Conservation (phyloP, 2,329 filamentous ascomycete species). For the Aspergillus glaucus region DNA sequence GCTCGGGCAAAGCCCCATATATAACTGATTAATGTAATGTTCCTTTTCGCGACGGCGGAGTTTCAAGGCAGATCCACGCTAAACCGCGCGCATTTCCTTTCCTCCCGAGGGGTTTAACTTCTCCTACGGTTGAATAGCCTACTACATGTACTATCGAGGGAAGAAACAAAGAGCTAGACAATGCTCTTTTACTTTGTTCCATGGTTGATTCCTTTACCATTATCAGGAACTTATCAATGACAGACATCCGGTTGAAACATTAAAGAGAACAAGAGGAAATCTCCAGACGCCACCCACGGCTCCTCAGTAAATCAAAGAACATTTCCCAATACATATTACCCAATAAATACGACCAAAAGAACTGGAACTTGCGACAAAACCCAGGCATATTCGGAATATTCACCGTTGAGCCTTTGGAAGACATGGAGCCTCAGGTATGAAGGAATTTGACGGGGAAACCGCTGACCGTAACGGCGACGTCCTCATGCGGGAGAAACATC, state of each 20-base stretch:
- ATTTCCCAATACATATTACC: not conserved
- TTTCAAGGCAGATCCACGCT: slow-evolving; percentile 4
- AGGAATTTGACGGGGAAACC: not conserved
- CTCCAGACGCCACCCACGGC: not conserved
- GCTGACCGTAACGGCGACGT: not conserved
- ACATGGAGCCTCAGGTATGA: not conserved
- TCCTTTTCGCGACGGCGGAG: slow-evolving; percentile 3
- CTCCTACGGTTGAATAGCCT: not conserved
- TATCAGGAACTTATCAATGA: not conserved
- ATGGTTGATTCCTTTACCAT: not conserved
- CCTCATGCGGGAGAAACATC: not conserved
- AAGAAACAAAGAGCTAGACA: not conserved
- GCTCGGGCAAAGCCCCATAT: not conserved
- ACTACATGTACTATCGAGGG: not conserved
- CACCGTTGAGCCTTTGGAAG: not conserved
- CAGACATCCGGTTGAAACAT: not conserved
- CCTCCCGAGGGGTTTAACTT: not conserved
- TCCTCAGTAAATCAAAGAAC: not conserved
- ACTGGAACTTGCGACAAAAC: not conserved
- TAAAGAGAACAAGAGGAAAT: not conserved
- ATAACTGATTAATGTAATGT: not conserved
- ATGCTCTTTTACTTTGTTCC: not conserved
- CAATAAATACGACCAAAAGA: not conserved
- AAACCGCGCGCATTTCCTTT: not conserved
- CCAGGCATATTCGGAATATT: not conserved